These are phyloP conservation scores for Phytophthora sp. DNA, from an alignment of 352 stramenopile genomes.

Conservation along the genomic window DNA sequence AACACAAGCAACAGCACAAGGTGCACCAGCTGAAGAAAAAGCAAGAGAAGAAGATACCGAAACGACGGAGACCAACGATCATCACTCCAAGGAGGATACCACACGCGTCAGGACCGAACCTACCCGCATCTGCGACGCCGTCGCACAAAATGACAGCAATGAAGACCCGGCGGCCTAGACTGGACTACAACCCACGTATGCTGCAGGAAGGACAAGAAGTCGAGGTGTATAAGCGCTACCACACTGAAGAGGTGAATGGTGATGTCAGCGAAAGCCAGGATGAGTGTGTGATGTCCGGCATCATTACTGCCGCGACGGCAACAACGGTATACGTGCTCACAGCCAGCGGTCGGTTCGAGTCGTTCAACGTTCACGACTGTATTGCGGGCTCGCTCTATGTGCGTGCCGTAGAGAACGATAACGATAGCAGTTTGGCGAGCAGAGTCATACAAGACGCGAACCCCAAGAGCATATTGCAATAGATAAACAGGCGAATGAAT, in stretches of 20 bases:
- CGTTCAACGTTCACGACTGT: constrained; percentile 54
- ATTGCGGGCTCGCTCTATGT: constrained; percentile 40
- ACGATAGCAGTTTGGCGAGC: constrained; percentile 16
- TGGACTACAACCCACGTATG: constrained; percentile 54
- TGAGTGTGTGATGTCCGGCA: constrained; percentile 40
- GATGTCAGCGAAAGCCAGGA: constrained; percentile 14
- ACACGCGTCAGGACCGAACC: constrained; percentile 10
- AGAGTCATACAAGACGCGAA: constrained; percentile 10
- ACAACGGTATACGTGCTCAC: constrained; percentile 56
- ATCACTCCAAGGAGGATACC: constrained; percentile 29
- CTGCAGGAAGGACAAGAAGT: constrained; percentile 68
- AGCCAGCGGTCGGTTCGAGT: constrained; percentile 41
- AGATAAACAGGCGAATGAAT: constrained; percentile 25
- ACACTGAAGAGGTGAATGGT: not conserved
- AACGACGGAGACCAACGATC: constrained; percentile 25
- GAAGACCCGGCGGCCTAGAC: constrained; percentile 21
- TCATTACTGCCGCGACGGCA: constrained; percentile 55
- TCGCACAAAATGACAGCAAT: not conserved
- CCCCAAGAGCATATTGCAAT: constrained; percentile 14
- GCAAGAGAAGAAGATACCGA: constrained; percentile 23
- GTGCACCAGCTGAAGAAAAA: constrained; percentile 10
- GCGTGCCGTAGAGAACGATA: constrained; percentile 15
- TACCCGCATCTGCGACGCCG: constrained; percentile 16
- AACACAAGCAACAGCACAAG: constrained; percentile 12
- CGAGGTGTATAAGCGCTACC: constrained; percentile 40